phyloP scores from a whole-genome alignment of 495 filamentous ascomycete genomes.

The Penicillium nucicola region DNA sequence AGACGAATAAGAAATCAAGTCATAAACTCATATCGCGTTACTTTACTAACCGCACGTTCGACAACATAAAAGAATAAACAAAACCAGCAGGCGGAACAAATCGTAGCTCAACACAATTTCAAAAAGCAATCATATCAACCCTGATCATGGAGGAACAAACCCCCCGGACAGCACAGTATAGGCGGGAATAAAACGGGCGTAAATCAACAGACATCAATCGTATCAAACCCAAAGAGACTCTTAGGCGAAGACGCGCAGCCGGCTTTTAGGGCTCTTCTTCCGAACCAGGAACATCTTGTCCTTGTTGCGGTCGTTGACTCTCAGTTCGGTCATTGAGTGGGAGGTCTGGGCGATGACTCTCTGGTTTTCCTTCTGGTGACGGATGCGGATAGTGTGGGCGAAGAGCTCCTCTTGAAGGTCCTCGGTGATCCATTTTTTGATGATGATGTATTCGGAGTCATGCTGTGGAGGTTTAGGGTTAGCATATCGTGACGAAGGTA shows the following conservation, averaged over 20 bases:
- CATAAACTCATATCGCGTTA: constrained; percentile 30
- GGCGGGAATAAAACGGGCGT: constrained; percentile 5
- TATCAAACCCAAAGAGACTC: neutral
- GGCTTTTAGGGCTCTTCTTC: constrained; percentile 51
- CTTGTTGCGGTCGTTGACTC: constrained; percentile 48
- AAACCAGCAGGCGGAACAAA: constrained; percentile 4
- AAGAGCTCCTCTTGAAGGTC: constrained; percentile 71
- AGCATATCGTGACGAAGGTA: neutral
- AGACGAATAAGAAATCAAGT: constrained; percentile 10
- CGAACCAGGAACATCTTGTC: constrained; percentile 60
- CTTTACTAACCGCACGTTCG: constrained; percentile 13
- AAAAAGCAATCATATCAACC: constrained; percentile 6
- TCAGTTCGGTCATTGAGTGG: constrained; percentile 45
- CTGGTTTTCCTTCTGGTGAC: constrained; percentile 41
- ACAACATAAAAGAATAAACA: constrained; percentile 2
- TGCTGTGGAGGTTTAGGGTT: constrained; percentile 17
- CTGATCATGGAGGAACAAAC: no score
- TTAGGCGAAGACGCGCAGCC: constrained; percentile 36
- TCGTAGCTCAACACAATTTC: constrained; percentile 15
- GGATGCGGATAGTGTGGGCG: constrained; percentile 62
- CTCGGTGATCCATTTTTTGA: constrained; percentile 73
- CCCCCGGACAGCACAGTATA: no score
- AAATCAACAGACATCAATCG: constrained; percentile 1
- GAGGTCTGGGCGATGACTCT: constrained; percentile 38
- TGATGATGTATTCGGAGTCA: constrained; percentile 70